A percentile compares a stretch with the other conserved stretches of the same genome.
Evolutionary conservation across 306 rosid species (phyloP).

Genomic region (Neltuma alba): DNA sequence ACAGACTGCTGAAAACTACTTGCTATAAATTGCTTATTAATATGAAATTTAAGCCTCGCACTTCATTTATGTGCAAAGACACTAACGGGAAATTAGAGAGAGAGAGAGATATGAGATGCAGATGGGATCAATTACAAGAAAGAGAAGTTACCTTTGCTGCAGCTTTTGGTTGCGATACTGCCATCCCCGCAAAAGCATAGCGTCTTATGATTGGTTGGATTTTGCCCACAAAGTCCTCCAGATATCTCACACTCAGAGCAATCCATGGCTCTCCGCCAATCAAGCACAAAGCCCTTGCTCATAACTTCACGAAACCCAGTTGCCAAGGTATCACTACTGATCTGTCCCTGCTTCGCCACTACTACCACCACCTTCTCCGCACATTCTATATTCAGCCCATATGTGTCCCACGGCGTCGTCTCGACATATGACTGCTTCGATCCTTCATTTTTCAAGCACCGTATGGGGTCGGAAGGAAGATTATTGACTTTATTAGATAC

Average conservation of each 20-base stretch:
- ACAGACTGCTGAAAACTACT: neutral
- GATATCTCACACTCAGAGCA: constrained; percentile 42
- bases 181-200: constrained; percentile 45
- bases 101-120: neutral
- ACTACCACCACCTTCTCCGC: constrained; percentile 42
- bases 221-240: constrained; percentile 34
- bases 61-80: neutral
- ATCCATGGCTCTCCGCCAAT: constrained; percentile 31
- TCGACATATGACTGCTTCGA: constrained; percentile 35
- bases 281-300: constrained; percentile 48
- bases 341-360: constrained; percentile 27
- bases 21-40: neutral
- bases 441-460: constrained; percentile 18
- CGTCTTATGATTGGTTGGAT: neutral
- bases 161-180: constrained; percentile 16
- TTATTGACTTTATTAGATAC: neutral
- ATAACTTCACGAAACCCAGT: constrained; percentile 43
- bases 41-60: neutral
- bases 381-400: constrained; percentile 22
- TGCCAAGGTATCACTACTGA: constrained; percentile 13
- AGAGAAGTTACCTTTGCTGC: constrained; percentile 43
- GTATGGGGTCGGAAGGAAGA: neutral
- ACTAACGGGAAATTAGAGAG: neutral
- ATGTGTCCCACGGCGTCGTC: neutral
- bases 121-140: neutral